phyloP scores from a whole-genome alignment of 768 basidiomycete species.

The Heimioporus sp. region DNA sequence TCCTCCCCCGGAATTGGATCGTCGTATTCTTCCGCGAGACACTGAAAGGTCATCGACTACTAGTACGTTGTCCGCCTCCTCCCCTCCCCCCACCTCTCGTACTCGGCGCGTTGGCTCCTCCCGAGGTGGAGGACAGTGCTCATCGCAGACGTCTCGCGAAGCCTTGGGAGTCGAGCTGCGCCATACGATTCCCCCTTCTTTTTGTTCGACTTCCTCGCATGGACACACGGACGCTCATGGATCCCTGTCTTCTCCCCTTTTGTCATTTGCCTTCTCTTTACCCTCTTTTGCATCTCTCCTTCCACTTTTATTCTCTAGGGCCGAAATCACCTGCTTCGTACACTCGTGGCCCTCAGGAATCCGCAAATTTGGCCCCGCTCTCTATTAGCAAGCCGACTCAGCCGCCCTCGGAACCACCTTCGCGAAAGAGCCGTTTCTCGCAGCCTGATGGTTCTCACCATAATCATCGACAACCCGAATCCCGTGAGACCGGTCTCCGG shows the following conservation, averaged over 20 bases:
- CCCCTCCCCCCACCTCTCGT: conserved; percentile 35
- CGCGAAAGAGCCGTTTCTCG: conserved; percentile 22
- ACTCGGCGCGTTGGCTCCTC: conserved; percentile 37
- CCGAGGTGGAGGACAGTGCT: conserved; percentile 35
- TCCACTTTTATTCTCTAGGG: conserved; percentile 42
- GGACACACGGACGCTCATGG: conserved; percentile 43
- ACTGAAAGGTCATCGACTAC: conserved; percentile 36
- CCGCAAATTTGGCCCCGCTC: conserved; percentile 5
- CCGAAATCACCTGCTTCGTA: conserved; percentile 36
- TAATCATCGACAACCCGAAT: conserved; percentile 10
- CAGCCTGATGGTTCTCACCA: conserved; percentile 18
- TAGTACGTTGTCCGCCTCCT: conserved; percentile 50
- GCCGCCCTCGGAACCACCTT: conserved; percentile 9
- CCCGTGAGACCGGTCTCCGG: conserved; percentile 14
- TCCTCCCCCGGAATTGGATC: conserved; percentile 14
- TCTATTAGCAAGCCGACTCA: conserved; percentile 17
- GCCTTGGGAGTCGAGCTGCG: conserved; percentile 45
- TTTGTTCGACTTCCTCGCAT: conserved; percentile 38
- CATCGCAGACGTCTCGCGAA: conserved; percentile 39
- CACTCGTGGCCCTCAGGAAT: conserved; percentile 30
- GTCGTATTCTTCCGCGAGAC: conserved; percentile 27
- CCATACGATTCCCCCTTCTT: conserved; percentile 31
- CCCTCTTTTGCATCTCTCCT: conserved; percentile 27
- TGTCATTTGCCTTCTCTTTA: conserved; percentile 29
- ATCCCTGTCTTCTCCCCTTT: conserved; percentile 33